Conservation (phyloP, 441 rosid species). For the Flueggea neowawraea region DNA sequence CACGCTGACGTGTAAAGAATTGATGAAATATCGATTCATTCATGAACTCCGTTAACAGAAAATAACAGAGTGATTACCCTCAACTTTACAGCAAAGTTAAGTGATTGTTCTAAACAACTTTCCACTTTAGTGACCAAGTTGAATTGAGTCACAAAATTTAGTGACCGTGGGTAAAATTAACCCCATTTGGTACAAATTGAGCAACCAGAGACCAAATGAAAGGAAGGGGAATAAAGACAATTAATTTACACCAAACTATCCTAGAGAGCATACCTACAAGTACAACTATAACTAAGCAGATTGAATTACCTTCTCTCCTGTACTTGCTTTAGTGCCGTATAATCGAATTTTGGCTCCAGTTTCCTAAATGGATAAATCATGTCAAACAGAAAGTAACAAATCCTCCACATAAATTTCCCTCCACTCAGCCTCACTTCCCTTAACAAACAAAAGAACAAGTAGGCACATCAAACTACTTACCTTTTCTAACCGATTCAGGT, state of each 20-base stretch:
- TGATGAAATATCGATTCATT: too few species aligned
- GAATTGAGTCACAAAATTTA: too few species aligned
- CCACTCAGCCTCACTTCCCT: neutral
- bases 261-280: neutral
- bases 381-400: neutral
- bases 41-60: too few species aligned
- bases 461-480: constrained; percentile 27
- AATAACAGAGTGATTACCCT: too few species aligned
- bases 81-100: too few species aligned
- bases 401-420: neutral
- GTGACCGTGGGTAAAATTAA: too few species aligned
- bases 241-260: constrained; percentile 1
- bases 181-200: neutral
- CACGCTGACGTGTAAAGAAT: too few species aligned
- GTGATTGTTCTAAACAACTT: too few species aligned
- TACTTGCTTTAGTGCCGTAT: constrained; percentile 48
- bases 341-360: constrained; percentile 80
- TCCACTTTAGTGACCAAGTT: too few species aligned
- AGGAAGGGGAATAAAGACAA: constrained; percentile 3
- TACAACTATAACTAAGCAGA: constrained; percentile 6
- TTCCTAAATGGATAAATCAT: constrained; percentile 44
- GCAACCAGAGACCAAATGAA: neutral
- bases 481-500: constrained; percentile 73
- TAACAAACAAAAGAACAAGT: neutral
- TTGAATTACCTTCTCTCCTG: constrained; percentile 61